These are phyloP conservation scores for Xylogone sp. DNA, from an alignment of 2,329 filamentous ascomycete species.

Conservation along the genomic window DNA sequence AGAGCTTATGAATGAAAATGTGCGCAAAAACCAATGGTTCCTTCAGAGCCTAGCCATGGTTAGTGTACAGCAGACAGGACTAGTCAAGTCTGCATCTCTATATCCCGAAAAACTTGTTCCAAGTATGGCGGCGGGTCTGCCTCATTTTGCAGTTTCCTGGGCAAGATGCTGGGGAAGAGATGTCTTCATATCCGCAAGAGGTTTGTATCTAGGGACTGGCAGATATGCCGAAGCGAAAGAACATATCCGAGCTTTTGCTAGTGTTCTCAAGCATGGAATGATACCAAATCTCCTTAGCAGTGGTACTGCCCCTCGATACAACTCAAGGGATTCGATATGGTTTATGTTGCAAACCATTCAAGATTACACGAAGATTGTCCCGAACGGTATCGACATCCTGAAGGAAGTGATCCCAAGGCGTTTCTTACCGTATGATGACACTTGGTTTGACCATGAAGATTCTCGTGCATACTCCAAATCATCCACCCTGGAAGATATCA, in stretches of 20 bases:
- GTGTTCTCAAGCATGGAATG: conserved; percentile 97
- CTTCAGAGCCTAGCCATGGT: conserved; percentile 86
- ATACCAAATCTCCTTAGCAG: conserved; percentile 90
- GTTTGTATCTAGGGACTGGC: conserved; percentile 86
- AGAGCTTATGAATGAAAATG: conserved; percentile 72
- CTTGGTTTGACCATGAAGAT: conserved; percentile 84
- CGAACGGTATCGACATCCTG: conserved; percentile 70
- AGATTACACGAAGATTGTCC: conserved; percentile 81
- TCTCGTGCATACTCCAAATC: conserved; percentile 78
- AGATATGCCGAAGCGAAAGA: conserved; percentile 86
- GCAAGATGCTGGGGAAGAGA: conserved; percentile 96
- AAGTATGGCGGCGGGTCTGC: conserved; percentile 84
- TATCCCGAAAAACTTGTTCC: conserved; percentile 84
- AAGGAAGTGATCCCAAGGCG: conserved; percentile 75
- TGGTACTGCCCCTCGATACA: conserved; percentile 84
- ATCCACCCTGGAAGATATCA: conserved; percentile 81
- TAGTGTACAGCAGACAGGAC: conserved; percentile 84
- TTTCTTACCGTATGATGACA: conserved; percentile 93
- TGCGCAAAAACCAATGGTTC: conserved; percentile 82
- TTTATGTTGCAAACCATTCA: conserved; percentile 97
- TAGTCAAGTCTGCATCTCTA: conserved; percentile 84
- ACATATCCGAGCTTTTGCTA: conserved; percentile 92
- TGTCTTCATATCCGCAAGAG: conserved; percentile 92
- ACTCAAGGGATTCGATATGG: conserved; percentile 94
- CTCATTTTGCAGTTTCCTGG: conserved; percentile 92